These are phyloP conservation scores for Fusarium keratoplasticum DNA, from an alignment of 2,329 filamentous ascomycete species.

Conservation along the genomic window DNA sequence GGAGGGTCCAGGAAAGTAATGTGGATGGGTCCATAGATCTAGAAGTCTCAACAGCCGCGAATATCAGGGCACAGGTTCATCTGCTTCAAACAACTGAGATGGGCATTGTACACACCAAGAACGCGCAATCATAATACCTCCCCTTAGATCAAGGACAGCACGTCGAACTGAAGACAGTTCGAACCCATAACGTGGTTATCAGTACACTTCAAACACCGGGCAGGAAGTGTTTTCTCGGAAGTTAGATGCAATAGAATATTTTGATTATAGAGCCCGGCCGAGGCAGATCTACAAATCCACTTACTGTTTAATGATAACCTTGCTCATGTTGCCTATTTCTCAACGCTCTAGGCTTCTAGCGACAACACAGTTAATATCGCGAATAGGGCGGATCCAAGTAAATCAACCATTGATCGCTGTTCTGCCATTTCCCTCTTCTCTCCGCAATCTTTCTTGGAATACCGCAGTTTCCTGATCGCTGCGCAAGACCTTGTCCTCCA, in stretches of 20 bases:
- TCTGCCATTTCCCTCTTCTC: neutral
- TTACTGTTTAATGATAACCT: neutral
- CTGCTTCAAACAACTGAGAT: neutral
- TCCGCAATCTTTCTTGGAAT: neutral
- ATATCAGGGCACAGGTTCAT: neutral
- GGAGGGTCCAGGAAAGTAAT: neutral
- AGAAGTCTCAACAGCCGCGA: neutral
- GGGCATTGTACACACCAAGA: neutral
- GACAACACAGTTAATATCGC: neutral
- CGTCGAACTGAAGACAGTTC: neutral
- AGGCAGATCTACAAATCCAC: neutral
- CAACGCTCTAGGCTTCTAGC: neutral
- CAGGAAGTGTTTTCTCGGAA: neutral
- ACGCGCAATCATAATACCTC: neutral
- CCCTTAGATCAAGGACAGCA: neutral
- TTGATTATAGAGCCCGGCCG: neutral
- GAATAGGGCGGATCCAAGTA: neutral
- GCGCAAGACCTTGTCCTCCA: neutral
- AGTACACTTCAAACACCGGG: neutral
- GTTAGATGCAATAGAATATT: neutral
- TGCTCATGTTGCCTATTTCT: neutral
- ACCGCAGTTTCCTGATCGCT: neutral
- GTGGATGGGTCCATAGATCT: neutral
- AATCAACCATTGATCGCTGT: neutral
- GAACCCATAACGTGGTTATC: neutral